Evolutionary conservation across 768 basidiomycete species (phyloP).

Genomic region (Chlorophyllum brunneum): DNA sequence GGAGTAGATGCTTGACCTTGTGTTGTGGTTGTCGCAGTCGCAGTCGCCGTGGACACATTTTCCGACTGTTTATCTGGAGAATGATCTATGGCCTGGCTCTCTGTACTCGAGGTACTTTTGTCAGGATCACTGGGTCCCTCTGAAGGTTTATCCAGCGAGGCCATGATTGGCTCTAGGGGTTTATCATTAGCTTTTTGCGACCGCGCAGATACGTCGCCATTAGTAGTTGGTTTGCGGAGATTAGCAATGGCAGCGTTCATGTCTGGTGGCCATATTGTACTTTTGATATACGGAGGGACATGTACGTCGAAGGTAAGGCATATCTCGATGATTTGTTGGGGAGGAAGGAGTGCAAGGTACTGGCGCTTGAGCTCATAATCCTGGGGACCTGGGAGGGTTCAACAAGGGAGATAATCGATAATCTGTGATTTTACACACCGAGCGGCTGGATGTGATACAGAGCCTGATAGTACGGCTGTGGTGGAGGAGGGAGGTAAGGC

Average conservation of each 20-base stretch:
- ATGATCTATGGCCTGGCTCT: constrained; percentile 17
- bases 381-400: constrained; percentile 24
- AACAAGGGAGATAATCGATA: constrained; percentile 16
- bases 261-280: constrained; percentile 71
- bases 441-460: constrained; percentile 31
- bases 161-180: constrained; percentile 11
- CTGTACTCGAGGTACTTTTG: constrained; percentile 13
- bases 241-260: constrained; percentile 59
- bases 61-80: constrained; percentile 18
- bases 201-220: constrained; percentile 15
- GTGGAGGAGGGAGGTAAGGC: constrained; percentile 31
- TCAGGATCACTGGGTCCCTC: constrained; percentile 1
- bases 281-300: constrained; percentile 60
- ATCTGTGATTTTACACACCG: constrained; percentile 19
- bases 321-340: constrained; percentile 74
- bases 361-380: constrained; percentile 67
- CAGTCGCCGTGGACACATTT: constrained; percentile 10
- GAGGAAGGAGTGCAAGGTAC: constrained; percentile 65
- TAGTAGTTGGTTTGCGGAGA: constrained; percentile 34
- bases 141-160: not conserved
- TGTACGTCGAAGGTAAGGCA: constrained; percentile 70
- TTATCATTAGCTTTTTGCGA: constrained; percentile 9
- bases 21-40: constrained; percentile 6
- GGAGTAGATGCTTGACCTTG: constrained; percentile 14
- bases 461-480: constrained; percentile 33